Conservation (phyloP, 371 early-diverging fungal species). For the Zychaea mexicana region DNA sequence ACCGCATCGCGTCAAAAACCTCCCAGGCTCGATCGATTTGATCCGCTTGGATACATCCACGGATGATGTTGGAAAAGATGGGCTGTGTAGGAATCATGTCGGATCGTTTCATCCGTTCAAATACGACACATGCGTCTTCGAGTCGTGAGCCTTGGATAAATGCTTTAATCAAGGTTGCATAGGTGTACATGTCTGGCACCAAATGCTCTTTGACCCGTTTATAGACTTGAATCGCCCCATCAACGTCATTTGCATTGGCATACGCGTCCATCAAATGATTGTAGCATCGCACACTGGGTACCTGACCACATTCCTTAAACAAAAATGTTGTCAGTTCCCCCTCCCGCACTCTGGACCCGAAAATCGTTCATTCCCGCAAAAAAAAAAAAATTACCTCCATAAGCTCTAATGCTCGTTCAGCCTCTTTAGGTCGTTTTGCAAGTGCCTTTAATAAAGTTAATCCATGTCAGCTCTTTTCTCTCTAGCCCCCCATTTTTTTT, state of each 20-base stretch:
- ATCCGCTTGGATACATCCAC: conserved; percentile 75
- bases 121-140: conserved; percentile 74
- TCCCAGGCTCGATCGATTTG: conserved; percentile 84
- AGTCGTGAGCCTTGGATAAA: conserved; percentile 59
- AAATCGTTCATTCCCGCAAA: too few relatives aligned
- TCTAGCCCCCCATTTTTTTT: too few relatives aligned
- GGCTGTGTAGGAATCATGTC: conserved; percentile 54
- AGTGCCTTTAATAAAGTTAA: too few relatives aligned
- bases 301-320: conserved; percentile 49
- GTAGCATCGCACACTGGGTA: conserved; percentile 69
- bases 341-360: too few relatives aligned
- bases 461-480: too few relatives aligned
- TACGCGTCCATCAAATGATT: conserved; percentile 84
- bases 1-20: conserved; percentile 88
- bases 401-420: conserved; percentile 70
- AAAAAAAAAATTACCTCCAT: conserved; percentile 49
- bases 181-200: conserved; percentile 66
- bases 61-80: conserved; percentile 80
- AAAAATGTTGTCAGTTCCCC: background rate
- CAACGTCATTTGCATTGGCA: conserved; percentile 65
- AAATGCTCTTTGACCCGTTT: conserved; percentile 50
- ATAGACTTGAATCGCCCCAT: conserved; percentile 60
- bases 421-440: conserved; percentile 66
- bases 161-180: conserved; percentile 74
- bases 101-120: conserved; percentile 69